A percentile compares a stretch with the other conserved stretches of the same genome.
Conservation (phyloP, 768 basidiomycete species). For the Rubroboletus pulcherrimus region DNA sequence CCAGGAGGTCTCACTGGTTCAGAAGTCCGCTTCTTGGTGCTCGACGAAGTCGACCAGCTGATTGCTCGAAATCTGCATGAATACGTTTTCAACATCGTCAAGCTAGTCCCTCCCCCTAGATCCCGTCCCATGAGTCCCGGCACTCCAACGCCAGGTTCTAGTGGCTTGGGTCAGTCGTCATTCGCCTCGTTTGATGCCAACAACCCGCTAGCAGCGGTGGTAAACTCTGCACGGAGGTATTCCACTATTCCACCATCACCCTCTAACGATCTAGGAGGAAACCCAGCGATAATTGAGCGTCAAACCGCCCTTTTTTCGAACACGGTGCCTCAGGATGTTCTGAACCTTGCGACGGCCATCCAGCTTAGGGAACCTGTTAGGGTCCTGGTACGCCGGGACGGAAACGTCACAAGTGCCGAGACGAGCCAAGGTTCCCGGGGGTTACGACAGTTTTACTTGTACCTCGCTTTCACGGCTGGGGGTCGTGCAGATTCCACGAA, state of each 20-base stretch:
- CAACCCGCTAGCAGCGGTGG: constrained; percentile 30
- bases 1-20: constrained; percentile 73
- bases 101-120: constrained; percentile 84
- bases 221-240: constrained; percentile 51
- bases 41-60: constrained; percentile 97
- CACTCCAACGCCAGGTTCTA: constrained; percentile 33
- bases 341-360: constrained; percentile 90
- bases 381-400: constrained; percentile 92
- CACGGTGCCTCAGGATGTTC: constrained; percentile 95
- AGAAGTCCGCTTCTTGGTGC: constrained; percentile 89
- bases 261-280: constrained; percentile 35
- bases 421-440: constrained; percentile 74
- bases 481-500: constrained; percentile 57
- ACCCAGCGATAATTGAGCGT: constrained; percentile 56
- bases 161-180: constrained; percentile 34
- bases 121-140: constrained; percentile 49
- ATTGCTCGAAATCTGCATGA: constrained; percentile 97
- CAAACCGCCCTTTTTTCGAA: constrained; percentile 97
- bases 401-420: constrained; percentile 69
- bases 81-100: constrained; percentile 90
- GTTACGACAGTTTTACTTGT: constrained; percentile 93
- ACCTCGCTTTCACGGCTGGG: constrained; percentile 90
- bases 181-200: constrained; percentile 49
- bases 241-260: constrained; percentile 52
- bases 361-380: constrained; percentile 95